These are phyloP conservation scores for Stephanocyclus meneghinianus DNA, from an alignment of 352 stramenopile genomes.

Conservation along the genomic window DNA sequence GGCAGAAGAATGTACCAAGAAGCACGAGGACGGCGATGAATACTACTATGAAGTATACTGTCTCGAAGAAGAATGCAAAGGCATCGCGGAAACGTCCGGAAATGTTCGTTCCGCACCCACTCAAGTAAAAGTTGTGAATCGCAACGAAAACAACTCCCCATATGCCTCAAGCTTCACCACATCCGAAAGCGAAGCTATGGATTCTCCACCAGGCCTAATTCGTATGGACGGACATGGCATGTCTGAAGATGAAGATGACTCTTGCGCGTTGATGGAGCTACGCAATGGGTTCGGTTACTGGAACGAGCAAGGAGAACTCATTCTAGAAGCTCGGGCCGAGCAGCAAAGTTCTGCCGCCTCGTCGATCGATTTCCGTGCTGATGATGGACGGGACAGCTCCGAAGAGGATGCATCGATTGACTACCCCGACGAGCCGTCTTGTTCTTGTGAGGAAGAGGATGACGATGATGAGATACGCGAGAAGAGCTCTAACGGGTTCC, in stretches of 20 bases:
- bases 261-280: constrained; percentile 35
- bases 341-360: neutral
- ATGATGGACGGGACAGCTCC: constrained; percentile 37
- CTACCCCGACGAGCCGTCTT: constrained; percentile 30
- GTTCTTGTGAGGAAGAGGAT: constrained; percentile 14
- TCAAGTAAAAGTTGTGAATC: neutral
- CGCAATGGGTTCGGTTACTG: constrained; percentile 38
- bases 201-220: constrained; percentile 22
- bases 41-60: constrained; percentile 49
- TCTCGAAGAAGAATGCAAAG: constrained; percentile 28
- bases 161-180: constrained; percentile 3
- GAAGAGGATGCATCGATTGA: constrained; percentile 38
- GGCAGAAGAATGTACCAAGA: neutral
- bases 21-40: constrained; percentile 9
- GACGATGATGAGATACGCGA: neutral
- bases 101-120: neutral
- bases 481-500: neutral
- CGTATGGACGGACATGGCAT: constrained; percentile 7
- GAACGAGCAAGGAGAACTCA: constrained; percentile 40
- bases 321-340: constrained; percentile 24
- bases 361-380: neutral
- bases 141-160: constrained; percentile 5
- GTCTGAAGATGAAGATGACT: constrained; percentile 28
- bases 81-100: neutral
- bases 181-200: neutral